These are phyloP conservation scores for Aspergillus panamensis DNA, from an alignment of 495 filamentous ascomycete species.

Conservation along the genomic window DNA sequence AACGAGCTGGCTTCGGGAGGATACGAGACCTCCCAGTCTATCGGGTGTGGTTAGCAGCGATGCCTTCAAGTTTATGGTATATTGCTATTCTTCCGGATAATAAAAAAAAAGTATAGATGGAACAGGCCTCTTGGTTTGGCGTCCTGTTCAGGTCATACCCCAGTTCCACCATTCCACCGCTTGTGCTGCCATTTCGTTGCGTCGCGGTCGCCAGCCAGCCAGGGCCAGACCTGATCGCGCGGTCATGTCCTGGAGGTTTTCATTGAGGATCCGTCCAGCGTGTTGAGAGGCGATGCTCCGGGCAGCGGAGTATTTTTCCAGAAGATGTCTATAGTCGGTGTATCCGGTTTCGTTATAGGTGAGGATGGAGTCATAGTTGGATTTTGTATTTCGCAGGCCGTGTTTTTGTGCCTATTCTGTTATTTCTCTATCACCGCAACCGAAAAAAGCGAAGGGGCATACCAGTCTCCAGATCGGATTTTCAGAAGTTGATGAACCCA, in stretches of 20 bases:
- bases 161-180: slow-evolving; percentile 64
- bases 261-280: slow-evolving; percentile 53
- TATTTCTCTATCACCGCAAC: background rate
- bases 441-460: slow-evolving; percentile 3
- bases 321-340: slow-evolving; percentile 46
- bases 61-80: background rate
- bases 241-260: slow-evolving; percentile 63
- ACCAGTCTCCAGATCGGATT: slow-evolving; percentile 70
- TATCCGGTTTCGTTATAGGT: slow-evolving; percentile 58
- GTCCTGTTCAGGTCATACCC: slow-evolving; percentile 28
- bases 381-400: slow-evolving; percentile 57
- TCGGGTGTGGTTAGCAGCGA: background rate
- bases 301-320: slow-evolving; percentile 52
- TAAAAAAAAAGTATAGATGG: background rate
- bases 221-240: slow-evolving; percentile 56
- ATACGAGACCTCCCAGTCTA: slow-evolving; percentile 56
- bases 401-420: slow-evolving; percentile 55
- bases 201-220: slow-evolving; percentile 60
- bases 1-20: slow-evolving; percentile 47
- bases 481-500: slow-evolving; percentile 43
- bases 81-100: background rate
- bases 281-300: slow-evolving; percentile 50
- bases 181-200: slow-evolving; percentile 54
- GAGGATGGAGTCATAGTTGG: slow-evolving; percentile 57
- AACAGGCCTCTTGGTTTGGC: background rate